Evolutionary conservation across 2,329 filamentous ascomycete species (phyloP), one percentile per base, ranked within the genome.

Genomic region (Xylariaceae sp.): DNA sequence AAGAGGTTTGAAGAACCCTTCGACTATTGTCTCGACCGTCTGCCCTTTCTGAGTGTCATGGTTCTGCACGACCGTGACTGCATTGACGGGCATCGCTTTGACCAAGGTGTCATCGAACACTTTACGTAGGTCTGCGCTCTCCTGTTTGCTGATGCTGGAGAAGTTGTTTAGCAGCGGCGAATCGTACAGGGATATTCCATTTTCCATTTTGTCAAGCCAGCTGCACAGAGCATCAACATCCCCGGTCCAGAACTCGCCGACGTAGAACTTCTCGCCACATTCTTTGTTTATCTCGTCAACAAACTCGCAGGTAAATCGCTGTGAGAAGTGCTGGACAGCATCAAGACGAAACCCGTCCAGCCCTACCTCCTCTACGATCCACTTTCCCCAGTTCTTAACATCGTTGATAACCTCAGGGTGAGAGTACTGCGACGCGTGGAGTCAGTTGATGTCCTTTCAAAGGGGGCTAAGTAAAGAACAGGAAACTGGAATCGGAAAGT

Each of bases 181-280:
- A 69, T 91, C 89, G 67, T 88, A 91, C 18, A 89, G 76, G 37
- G 75, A 76, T 60, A 87, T 80, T 59, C 83, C 82, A 56, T 82
- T 78, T 47, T 81, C 75, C 79, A 88, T 84, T 21, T 73, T 74
- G 40, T 82, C 76, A 44, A 88, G 73, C 67, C 88, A 90, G 19
- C 75, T 70, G 1, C 79, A 70, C 71, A 90, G 79, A 52, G 81
- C 78, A 18, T 77, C 67, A 0, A 81, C 71, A 52, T 88, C 81
- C 45, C 80, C 81, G 29, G 80, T 80, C 87, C 87, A 90, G 68
- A 87, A 89, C 66, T 91, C 88, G 9, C 86, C 88, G 1, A 91
- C 82, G 16, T 89, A 74, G 66, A 89, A 87, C 71, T 81, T 73
- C 12, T 77, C 72, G 2, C 81, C 81, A 6, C 68, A 65, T 1